phyloP scores from a whole-genome alignment of 257 asterid genomes.

The Gynochthodes officinalis region DNA sequence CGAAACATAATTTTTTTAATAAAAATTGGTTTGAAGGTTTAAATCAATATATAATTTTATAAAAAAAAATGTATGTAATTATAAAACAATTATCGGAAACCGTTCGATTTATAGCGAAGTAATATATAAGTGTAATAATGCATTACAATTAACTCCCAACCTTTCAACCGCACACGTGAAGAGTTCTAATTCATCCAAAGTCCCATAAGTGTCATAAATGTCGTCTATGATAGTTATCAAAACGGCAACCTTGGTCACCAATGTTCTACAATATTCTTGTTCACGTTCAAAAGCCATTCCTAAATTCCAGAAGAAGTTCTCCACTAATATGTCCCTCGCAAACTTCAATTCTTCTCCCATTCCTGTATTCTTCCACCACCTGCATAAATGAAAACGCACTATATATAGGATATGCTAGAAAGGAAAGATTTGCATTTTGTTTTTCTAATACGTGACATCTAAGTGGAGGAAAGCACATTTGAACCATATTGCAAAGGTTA shows the following conservation, averaged over 20 bases:
- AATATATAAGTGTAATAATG: no score
- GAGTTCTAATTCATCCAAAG: neutral
- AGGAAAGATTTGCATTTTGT: no score
- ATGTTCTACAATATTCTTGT: conserved; percentile 6
- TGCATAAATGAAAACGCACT: neutral
- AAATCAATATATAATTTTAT: no score
- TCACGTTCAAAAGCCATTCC: neutral
- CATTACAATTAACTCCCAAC: neutral
- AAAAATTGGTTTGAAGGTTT: no score
- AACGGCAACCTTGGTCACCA: neutral
- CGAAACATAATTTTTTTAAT: no score
- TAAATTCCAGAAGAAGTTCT: conserved; percentile 3
- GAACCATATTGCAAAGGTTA: no score
- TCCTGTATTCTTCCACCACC: conserved; percentile 12
- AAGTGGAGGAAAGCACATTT: no score
- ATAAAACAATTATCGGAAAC: no score
- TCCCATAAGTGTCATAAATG: conserved; percentile 3
- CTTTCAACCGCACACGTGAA: conserved; percentile 8
- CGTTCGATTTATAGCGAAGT: no score
- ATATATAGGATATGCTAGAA: no score
- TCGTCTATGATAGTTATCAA: conserved; percentile 6
- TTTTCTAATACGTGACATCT: no score
- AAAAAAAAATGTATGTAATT: no score
- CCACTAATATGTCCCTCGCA: conserved; percentile 10
- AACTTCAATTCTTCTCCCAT: neutral